Percentiles rank a stretch among this genome's conserved stretches.
These are phyloP conservation scores for Russula olivacea DNA, from an alignment of 768 basidiomycete species.

Conservation along the genomic window DNA sequence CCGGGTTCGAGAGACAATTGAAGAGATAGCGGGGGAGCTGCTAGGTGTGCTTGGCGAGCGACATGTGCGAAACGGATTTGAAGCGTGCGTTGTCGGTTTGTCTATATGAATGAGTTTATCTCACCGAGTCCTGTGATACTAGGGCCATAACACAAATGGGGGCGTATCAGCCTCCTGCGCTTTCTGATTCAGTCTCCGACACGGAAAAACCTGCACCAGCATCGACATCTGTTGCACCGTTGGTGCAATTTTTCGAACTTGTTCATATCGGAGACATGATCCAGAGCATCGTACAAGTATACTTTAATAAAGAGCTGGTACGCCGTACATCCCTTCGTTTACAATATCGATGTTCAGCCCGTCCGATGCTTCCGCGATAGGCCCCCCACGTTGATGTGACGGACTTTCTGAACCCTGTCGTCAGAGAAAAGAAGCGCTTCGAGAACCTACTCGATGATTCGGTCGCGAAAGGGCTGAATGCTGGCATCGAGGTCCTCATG, in stretches of 20 bases:
- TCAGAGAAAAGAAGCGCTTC: constrained; percentile 95
- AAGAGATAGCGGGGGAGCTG: constrained; percentile 87
- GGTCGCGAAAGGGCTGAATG: constrained; percentile 89
- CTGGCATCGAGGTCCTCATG: constrained; percentile 94
- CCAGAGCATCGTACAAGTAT: constrained; percentile 95
- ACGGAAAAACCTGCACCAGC: constrained; percentile 44
- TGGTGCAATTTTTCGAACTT: constrained; percentile 95
- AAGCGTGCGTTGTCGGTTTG: constrained; percentile 26
- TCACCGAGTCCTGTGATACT: background rate
- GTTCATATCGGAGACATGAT: constrained; percentile 97
- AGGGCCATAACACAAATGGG: constrained; percentile 90
- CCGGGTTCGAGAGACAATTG: constrained; percentile 86
- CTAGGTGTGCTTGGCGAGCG: constrained; percentile 69
- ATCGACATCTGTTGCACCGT: constrained; percentile 60
- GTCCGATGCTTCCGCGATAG: constrained; percentile 34
- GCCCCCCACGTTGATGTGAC: constrained; percentile 85
- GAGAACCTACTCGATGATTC: constrained; percentile 89
- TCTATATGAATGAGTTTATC: background rate
- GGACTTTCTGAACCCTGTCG: constrained; percentile 88
- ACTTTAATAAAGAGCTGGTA: constrained; percentile 94
- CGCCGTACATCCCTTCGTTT: constrained; percentile 25
- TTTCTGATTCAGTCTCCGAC: constrained; percentile 42
- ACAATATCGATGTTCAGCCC: background rate
- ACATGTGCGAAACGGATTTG: constrained; percentile 79
- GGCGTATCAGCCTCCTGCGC: constrained; percentile 84